Percentiles rank a stretch among this genome's conserved stretches.
Evolutionary conservation across 257 asterid genomes (phyloP).

Genomic region (Scutellaria baicalensis): DNA sequence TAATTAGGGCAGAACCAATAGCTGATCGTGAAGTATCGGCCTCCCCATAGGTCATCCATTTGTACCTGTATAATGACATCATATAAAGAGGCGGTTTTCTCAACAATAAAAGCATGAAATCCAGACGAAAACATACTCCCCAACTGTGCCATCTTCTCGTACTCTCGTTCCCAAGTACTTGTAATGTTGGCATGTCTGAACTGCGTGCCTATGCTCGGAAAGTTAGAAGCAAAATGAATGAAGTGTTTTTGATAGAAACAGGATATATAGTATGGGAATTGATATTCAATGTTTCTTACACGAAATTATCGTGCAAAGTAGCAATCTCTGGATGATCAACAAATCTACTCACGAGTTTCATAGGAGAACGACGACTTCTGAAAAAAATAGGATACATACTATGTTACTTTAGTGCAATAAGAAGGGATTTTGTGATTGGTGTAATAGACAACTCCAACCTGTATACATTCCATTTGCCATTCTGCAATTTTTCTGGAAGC

Average conservation of each 20-base stretch:
- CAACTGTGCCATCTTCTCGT: conserved; percentile 53
- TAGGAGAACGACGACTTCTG: conserved; percentile 50
- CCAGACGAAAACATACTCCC: conserved; percentile 40
- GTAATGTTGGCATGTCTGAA: conserved; percentile 28
- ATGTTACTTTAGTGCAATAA: neutral
- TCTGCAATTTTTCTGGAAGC: conserved; percentile 60
- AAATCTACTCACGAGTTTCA: conserved; percentile 41
- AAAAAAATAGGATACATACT: neutral
- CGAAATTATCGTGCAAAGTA: conserved; percentile 62
- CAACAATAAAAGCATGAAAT: neutral
- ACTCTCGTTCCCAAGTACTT: conserved; percentile 59
- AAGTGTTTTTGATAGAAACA: neutral
- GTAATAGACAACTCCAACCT: conserved; percentile 25
- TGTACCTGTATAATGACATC: conserved; percentile 38
- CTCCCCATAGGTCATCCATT: conserved; percentile 71
- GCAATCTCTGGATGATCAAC: conserved; percentile 57
- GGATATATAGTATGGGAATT: neutral
- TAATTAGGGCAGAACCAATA: conserved; percentile 58
- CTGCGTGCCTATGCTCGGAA: conserved; percentile 37
- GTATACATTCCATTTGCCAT: conserved; percentile 72
- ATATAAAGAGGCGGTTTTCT: neutral
- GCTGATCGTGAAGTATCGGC: conserved; percentile 55
- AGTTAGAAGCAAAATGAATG: neutral
- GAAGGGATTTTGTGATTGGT: neutral
- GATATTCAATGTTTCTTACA: conserved; percentile 30